Percentiles rank a stretch among this genome's conserved stretches.
These are phyloP conservation scores for Cylindricascospora bacillispora DNA, from an alignment of 1,139 yeast genomes.

Conservation along the genomic window DNA sequence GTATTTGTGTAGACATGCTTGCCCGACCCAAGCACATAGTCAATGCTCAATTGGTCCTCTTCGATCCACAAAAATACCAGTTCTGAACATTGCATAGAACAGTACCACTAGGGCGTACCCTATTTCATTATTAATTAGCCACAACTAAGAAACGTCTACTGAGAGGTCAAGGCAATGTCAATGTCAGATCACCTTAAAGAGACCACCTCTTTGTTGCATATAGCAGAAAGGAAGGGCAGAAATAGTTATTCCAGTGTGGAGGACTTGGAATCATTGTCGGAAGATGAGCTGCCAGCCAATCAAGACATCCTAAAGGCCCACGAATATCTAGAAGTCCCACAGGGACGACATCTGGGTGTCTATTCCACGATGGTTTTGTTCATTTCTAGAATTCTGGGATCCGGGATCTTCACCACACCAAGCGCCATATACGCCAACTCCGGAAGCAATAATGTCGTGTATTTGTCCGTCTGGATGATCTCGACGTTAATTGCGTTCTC, in stretches of 20 bases:
- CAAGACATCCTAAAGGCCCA: conserved; percentile 3
- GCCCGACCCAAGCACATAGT: too few species aligned
- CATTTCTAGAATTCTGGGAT: conserved; percentile 59
- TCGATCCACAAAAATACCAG: too few species aligned
- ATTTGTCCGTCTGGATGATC: conserved; percentile 47
- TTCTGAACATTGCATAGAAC: too few species aligned
- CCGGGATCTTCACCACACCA: conserved; percentile 66
- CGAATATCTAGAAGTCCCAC: conserved; percentile 40
- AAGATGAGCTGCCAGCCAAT: conserved; percentile 12
- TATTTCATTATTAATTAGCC: too few species aligned
- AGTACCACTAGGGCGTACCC: too few species aligned
- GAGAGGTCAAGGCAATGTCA: too few species aligned
- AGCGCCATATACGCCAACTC: conserved; percentile 53
- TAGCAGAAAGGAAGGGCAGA: conserved; percentile 14
- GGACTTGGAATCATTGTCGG: conserved; percentile 7
- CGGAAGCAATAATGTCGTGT: conserved; percentile 51
- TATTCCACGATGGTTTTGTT: conserved; percentile 53
- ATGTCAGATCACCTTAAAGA: too few species aligned
- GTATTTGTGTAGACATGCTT: too few species aligned
- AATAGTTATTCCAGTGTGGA: too few species aligned
- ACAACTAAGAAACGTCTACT: too few species aligned
- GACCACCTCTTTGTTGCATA: conserved; percentile 4
- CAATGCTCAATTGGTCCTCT: too few species aligned
- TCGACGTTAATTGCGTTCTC: conserved; percentile 52
- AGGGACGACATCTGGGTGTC: conserved; percentile 60